Evolutionary conservation across 257 asterid species (phyloP), one percentile per base, ranked within the genome.

Genomic region (Solanum boliviense): DNA sequence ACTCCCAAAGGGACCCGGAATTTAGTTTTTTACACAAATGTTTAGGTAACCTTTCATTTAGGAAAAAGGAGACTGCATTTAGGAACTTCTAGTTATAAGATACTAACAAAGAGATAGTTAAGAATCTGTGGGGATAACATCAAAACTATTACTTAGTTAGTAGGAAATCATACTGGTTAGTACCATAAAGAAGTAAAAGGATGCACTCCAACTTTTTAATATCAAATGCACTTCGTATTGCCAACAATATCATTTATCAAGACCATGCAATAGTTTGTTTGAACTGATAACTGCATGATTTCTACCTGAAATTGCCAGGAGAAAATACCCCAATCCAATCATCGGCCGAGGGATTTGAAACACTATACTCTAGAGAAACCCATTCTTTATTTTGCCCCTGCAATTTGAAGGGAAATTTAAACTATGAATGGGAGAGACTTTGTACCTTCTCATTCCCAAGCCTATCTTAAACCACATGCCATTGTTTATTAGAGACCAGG

Each of bases 271-370:
- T 78, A 25, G 84, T 78, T 41, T 41, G 62, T 41, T 39, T 39
- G 21, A 78, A 25, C 5, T 25, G 84, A 78, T 78, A 78, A 78
- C 84, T 13, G 38, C 38, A 25, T 27, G 85, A 46, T 46, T 27
- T 89, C 84, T 36, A 97, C 99, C 98, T 94, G 94, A 97, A 95
- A 92, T 94, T 97, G 79, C 94, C 96, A 2, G 99, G 99, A 89
- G 99, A 97, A 91, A 97, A 97, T 71, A 97, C 95, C 84, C 98
- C 99, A 68, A 97, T 93, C 99, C 99, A 97, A 90, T 97, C 99
- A 90, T 90, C 93, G 31, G 13, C 60, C 1, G 96, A 90, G 23
- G 99, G 96, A 83, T 84, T 93, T 83, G 98, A 82, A 92, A 89
- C 88, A 78, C 89, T 89, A 87, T 89, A 97, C 86, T 92, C 91